Conservation (phyloP, 2,329 filamentous ascomycete species). For the Claviceps arundinis region DNA sequence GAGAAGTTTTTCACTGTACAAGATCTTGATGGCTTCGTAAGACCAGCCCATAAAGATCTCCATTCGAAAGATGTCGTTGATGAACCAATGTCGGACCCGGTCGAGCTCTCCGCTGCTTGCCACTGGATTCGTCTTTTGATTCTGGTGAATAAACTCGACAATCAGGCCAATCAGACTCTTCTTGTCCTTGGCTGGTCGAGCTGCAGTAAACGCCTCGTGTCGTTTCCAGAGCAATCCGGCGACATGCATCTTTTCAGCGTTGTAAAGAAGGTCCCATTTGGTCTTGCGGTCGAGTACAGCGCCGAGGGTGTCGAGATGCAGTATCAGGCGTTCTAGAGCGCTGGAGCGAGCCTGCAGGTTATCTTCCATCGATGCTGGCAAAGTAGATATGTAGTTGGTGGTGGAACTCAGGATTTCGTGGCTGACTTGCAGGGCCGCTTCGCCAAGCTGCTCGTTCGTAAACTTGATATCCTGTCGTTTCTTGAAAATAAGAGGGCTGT, state of each 20-base stretch:
- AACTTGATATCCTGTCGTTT: constrained; percentile 55
- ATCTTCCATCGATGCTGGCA: constrained; percentile 65
- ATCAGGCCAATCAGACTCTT: constrained; percentile 62
- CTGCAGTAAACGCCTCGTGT: constrained; percentile 56
- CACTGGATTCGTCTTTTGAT: constrained; percentile 57
- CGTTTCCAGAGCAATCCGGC: constrained; percentile 67
- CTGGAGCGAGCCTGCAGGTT: constrained; percentile 62
- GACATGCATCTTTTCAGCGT: constrained; percentile 81
- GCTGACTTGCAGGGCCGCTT: constrained; percentile 68
- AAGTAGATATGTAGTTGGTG: constrained; percentile 58
- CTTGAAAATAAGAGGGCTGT: constrained; percentile 80
- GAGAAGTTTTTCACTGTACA: constrained; percentile 48
- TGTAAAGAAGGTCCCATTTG: constrained; percentile 72
- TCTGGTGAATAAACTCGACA: constrained; percentile 61
- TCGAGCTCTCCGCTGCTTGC: constrained; percentile 59
- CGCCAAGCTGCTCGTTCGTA: constrained; percentile 53
- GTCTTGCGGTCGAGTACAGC: constrained; percentile 52
- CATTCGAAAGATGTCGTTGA: constrained; percentile 59
- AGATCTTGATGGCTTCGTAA: constrained; percentile 60
- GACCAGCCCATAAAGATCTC: constrained; percentile 69
- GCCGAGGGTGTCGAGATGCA: constrained; percentile 54
- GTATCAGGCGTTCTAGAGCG: constrained; percentile 63
- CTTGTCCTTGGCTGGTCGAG: constrained; percentile 45
- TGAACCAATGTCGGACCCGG: constrained; percentile 73
- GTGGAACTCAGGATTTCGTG: constrained; percentile 68